Evolutionary conservation across 2,329 filamentous ascomycete species (phyloP), one percentile per base, ranked within the genome.

Genomic region (Alternaria conjuncta): DNA sequence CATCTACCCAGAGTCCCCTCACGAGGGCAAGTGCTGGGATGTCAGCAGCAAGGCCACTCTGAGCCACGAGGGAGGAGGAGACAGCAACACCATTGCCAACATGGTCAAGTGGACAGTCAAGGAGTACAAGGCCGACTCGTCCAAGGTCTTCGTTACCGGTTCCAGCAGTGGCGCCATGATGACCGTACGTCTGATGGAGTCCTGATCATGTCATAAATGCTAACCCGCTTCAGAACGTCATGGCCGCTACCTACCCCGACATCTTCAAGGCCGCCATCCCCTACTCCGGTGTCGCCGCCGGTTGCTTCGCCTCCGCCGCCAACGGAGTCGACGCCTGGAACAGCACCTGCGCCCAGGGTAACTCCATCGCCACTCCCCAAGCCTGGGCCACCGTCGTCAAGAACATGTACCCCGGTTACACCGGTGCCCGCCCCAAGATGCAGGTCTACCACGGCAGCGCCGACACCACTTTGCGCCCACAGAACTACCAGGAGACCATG

Each of bases 21-120:
- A 86, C 68, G 75, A 75, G n/a, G 86, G 81, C 7, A 79, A 80
- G 55, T 89, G 87, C 79, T 89, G 87, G 86, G 87, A 89, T 63
- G 86, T 89, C 9, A 86, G 85, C 25, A 87, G 84, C 18, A 81
- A 82, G 50, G 82, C 81, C 25, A 82, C 86, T 0, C 81, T 89
- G 9, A 86, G 81, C 12, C 87, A 88, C 70, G 81, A 86, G 55
- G 87, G 86, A 13, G 87, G 87, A 25, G 86, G 86, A 4, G 85
- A 89, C 73, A 85, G 82, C 63, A 83, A 85, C 57, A 81, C 83
- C 3, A 87, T 90, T 66, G 85, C 84, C 41, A 87, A 86, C 72
- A 89, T 89, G 87, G 86, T 89, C 36, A 81, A 78, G 51, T 88
- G 87, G 72, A 81, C 85, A 3, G 71, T 88, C 13, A 65, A 70